A percentile compares a stretch with the other conserved stretches of the same genome.
Conservation (phyloP, 345 rosid genomes). For the Balakata baccata region DNA sequence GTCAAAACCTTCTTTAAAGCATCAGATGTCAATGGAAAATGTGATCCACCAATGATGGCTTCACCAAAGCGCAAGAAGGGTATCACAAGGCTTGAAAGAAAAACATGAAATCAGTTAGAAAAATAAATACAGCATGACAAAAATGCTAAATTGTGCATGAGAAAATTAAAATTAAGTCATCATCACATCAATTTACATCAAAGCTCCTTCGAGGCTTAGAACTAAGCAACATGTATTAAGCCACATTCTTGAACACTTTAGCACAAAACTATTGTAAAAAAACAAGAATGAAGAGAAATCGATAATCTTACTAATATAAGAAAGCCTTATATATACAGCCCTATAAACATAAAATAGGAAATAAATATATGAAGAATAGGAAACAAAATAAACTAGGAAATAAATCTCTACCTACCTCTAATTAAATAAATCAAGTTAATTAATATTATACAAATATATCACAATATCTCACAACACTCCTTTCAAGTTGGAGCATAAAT, state of each 20-base stretch:
- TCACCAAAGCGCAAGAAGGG: slow-evolving; percentile 97
- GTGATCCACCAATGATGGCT: slow-evolving; percentile 67
- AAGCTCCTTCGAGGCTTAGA: not conserved
- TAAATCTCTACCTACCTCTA: too few species aligned
- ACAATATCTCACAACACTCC: too few species aligned
- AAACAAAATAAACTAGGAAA: too few species aligned
- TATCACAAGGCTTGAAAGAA: slow-evolving; percentile 59
- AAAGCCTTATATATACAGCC: too few species aligned
- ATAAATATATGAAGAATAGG: too few species aligned
- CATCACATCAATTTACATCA: not conserved
- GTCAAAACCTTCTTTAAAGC: slow-evolving; percentile 82
- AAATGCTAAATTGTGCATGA: not conserved
- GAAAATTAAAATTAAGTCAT: not conserved
- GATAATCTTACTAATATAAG: too few species aligned
- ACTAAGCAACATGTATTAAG: not conserved
- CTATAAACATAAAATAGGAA: too few species aligned
- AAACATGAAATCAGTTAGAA: slow-evolving; percentile 25
- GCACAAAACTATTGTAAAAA: not conserved
- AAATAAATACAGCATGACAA: not conserved
- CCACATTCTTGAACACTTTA: not conserved
- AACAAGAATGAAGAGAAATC: too few species aligned
- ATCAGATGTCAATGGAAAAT: slow-evolving; percentile 83
- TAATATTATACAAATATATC: too few species aligned
- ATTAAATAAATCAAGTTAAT: too few species aligned
- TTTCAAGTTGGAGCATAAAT: too few species aligned